A percentile compares a stretch with the other conserved stretches of the same genome.
phyloP scores from a whole-genome alignment of 768 basidiomycete genomes.

The Kwoniella bestiolae region DNA sequence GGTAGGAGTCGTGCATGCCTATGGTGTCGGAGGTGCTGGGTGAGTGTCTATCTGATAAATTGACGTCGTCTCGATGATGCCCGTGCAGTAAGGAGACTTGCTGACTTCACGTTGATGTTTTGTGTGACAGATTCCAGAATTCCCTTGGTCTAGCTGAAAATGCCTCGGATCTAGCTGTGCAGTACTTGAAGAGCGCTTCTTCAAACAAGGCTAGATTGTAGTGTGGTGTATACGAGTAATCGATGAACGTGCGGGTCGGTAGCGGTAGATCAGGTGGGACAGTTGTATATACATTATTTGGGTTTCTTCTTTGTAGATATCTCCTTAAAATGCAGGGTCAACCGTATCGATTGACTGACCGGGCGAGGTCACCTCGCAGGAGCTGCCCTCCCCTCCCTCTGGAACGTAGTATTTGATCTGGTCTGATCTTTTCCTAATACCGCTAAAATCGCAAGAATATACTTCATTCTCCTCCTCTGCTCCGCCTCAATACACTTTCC shows the following conservation, averaged over 20 bases:
- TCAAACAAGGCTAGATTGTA: not conserved
- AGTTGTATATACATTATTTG: not conserved
- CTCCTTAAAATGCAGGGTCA: too few relatives aligned
- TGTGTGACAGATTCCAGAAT: slow-evolving; percentile 34
- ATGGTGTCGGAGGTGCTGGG: slow-evolving; percentile 62
- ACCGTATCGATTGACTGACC: too few relatives aligned
- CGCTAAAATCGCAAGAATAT: too few relatives aligned
- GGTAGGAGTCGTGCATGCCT: slow-evolving; percentile 63
- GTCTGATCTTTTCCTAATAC: too few relatives aligned
- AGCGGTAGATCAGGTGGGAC: not conserved
- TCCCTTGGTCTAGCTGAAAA: slow-evolving; percentile 50
- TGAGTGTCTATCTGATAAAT: too few relatives aligned
- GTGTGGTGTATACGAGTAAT: slow-evolving; percentile 12
- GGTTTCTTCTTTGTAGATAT: not conserved
- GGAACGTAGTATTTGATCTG: too few relatives aligned
- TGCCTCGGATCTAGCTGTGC: slow-evolving; percentile 32
- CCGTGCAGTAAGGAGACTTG: slow-evolving; percentile 18
- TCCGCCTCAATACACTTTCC: too few relatives aligned
- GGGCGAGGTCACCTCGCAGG: too few relatives aligned
- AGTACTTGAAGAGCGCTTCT: slow-evolving; percentile 1
- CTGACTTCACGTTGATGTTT: not conserved
- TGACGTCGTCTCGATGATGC: too few relatives aligned
- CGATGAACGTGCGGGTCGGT: slow-evolving; percentile 28
- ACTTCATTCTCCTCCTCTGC: too few relatives aligned
- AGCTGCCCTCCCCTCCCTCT: too few relatives aligned